Conservation (phyloP, 768 basidiomycete species). For the Exsudoporus frostii region DNA sequence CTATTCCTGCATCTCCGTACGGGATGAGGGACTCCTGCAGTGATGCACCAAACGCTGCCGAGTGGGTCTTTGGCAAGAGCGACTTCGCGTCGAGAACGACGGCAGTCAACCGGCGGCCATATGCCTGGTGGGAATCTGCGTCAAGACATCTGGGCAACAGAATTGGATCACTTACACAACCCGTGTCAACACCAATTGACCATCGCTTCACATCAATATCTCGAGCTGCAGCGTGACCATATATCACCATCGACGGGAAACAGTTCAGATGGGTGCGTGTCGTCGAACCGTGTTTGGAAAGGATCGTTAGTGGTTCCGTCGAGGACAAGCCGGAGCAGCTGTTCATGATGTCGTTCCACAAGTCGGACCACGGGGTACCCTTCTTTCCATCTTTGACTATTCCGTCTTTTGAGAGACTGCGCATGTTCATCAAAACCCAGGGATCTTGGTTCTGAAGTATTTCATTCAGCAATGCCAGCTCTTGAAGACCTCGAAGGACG, state of each 20-base stretch:
- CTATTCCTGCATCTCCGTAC: conserved; percentile 56
- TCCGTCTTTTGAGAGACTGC: conserved; percentile 37
- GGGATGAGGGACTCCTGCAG: conserved; percentile 32
- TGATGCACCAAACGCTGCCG: conserved; percentile 18
- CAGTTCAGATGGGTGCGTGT: conserved; percentile 46
- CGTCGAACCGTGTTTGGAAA: background rate
- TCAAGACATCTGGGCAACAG: background rate
- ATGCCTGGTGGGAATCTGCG: conserved; percentile 37
- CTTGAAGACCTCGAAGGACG: conserved; percentile 56
- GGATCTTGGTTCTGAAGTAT: conserved; percentile 77
- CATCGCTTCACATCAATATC: conserved; percentile 81
- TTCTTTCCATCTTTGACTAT: conserved; percentile 30
- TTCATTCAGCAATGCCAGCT: conserved; percentile 59
- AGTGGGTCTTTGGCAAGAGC: conserved; percentile 6
- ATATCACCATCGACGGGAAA: conserved; percentile 74
- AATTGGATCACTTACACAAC: conserved; percentile 57
- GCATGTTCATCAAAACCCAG: conserved; percentile 55
- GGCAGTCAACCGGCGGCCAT: conserved; percentile 61
- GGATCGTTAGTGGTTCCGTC: background rate
- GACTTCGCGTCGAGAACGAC: conserved; percentile 50
- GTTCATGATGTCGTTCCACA: conserved; percentile 69
- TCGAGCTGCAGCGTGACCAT: conserved; percentile 80
- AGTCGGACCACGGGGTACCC: conserved; percentile 71
- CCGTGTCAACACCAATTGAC: conserved; percentile 83
- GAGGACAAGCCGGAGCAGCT: conserved; percentile 50